These are phyloP conservation scores for Boletus pseudo-olivaceus DNA, from an alignment of 768 basidiomycete genomes.

Conservation along the genomic window DNA sequence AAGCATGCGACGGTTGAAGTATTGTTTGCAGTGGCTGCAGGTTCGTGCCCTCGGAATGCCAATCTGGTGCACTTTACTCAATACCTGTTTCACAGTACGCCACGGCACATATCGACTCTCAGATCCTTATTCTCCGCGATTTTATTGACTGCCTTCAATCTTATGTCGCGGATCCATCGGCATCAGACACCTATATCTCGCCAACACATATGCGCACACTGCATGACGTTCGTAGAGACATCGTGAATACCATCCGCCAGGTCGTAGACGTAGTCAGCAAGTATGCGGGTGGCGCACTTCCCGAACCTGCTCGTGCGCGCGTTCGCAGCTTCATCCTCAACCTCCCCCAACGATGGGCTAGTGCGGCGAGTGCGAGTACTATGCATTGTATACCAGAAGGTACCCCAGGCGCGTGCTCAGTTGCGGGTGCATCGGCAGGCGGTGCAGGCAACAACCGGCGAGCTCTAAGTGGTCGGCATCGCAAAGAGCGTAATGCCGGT, in stretches of 20 bases:
- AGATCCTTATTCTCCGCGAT: constrained; percentile 78
- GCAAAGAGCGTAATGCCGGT: constrained; percentile 40
- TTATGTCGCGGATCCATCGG: constrained; percentile 21
- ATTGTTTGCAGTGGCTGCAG: constrained; percentile 86
- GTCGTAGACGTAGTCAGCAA: constrained; percentile 85
- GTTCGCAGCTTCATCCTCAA: constrained; percentile 76
- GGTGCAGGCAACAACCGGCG: constrained; percentile 19
- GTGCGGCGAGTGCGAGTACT: constrained; percentile 29
- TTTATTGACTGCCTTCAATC: constrained; percentile 71
- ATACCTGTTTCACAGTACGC: constrained; percentile 58
- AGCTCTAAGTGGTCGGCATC: constrained; percentile 16
- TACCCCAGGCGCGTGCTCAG: constrained; percentile 34
- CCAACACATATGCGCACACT: constrained; percentile 63
- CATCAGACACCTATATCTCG: constrained; percentile 36
- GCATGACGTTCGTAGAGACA: constrained; percentile 68
- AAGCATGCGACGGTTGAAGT: constrained; percentile 80
- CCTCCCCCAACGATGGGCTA: constrained; percentile 80
- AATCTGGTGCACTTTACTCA: neutral
- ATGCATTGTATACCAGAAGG: constrained; percentile 25
- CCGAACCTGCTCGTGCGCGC: constrained; percentile 73
- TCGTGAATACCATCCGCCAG: constrained; percentile 85
- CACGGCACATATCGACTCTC: constrained; percentile 81
- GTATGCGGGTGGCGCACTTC: constrained; percentile 82
- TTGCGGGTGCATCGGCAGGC: constrained; percentile 32
- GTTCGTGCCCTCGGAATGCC: constrained; percentile 37